A percentile compares a stretch with the other conserved stretches of the same genome.
phyloP scores from a whole-genome alignment of 257 asterid species.

The Solanum appendiculatum region DNA sequence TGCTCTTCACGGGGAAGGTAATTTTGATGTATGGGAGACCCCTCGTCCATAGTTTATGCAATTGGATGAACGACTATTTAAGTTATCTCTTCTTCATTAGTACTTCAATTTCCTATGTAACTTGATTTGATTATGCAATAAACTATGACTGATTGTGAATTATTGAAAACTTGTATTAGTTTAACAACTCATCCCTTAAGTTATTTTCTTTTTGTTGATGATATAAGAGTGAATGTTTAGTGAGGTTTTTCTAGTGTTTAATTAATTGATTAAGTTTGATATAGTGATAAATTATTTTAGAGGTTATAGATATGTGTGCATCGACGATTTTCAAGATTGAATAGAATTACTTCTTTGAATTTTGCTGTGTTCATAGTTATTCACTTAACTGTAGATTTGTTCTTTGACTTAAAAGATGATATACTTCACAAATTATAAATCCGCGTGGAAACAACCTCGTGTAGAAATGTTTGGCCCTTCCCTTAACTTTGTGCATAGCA shows the following conservation, averaged over 20 bases:
- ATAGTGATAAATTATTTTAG: no score
- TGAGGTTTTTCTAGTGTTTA: not conserved
- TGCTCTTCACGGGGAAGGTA: slow-evolving; percentile 62
- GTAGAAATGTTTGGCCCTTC: no score
- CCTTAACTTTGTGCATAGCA: no score
- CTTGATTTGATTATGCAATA: no score
- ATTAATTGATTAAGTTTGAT: no score
- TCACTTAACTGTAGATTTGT: not conserved
- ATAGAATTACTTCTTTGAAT: not conserved
- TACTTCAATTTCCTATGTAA: not conserved
- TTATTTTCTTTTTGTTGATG: not conserved
- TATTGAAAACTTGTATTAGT: no score
- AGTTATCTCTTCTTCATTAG: not conserved
- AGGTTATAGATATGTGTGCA: not conserved
- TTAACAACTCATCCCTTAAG: no score
- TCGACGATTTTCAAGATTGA: not conserved
- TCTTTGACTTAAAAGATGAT: not conserved
- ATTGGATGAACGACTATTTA: not conserved
- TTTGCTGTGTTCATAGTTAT: not conserved
- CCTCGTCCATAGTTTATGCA: slow-evolving; percentile 20
- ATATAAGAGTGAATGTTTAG: not conserved
- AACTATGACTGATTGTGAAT: no score
- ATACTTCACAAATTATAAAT: no score
- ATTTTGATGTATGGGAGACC: slow-evolving; percentile 77
- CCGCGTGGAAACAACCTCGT: no score